Evolutionary conservation across 495 filamentous ascomycete species (phyloP).

Genomic region (Venustampulla echinocandica): DNA sequence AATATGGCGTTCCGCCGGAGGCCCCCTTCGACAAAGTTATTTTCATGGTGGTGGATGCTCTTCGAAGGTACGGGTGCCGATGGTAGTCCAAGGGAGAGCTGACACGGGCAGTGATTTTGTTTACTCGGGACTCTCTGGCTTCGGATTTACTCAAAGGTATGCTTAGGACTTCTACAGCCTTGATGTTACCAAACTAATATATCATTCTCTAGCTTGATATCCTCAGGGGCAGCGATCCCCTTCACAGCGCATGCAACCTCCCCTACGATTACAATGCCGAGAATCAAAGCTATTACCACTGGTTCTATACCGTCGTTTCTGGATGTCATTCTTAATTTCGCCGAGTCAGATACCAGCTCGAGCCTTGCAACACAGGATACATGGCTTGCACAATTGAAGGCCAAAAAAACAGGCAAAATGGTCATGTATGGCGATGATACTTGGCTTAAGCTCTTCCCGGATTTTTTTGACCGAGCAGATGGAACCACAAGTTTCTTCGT

Average conservation of each 20-base stretch:
- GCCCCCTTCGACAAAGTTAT: constrained; percentile 80
- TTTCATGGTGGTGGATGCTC: constrained; percentile 96
- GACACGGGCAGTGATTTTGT: constrained; percentile 75
- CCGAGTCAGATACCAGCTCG: constrained; percentile 84
- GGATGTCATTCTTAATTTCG: constrained; percentile 93
- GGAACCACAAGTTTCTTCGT: constrained; percentile 98
- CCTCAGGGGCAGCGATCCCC: constrained; percentile 70
- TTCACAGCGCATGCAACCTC: constrained; percentile 95
- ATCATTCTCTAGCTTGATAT: constrained; percentile 60
- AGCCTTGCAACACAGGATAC: constrained; percentile 83
- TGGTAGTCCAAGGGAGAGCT: neutral
- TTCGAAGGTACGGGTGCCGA: constrained; percentile 58
- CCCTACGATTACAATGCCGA: constrained; percentile 96
- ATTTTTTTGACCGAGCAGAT: constrained; percentile 73
- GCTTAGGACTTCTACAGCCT: constrained; percentile 9
- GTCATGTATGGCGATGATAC: constrained; percentile 98
- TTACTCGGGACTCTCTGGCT: constrained; percentile 71
- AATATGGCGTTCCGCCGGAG: constrained; percentile 40
- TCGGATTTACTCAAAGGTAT: constrained; percentile 83
- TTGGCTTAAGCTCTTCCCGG: constrained; percentile 94
- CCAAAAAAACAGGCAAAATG: constrained; percentile 56
- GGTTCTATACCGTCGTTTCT: constrained; percentile 94
- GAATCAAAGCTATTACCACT: constrained; percentile 94
- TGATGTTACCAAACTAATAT: constrained; percentile 15
- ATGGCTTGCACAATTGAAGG: constrained; percentile 87